Base-by-base conservation (phyloP, 441 rosid species). In the Pelargonium australe region DNA sequence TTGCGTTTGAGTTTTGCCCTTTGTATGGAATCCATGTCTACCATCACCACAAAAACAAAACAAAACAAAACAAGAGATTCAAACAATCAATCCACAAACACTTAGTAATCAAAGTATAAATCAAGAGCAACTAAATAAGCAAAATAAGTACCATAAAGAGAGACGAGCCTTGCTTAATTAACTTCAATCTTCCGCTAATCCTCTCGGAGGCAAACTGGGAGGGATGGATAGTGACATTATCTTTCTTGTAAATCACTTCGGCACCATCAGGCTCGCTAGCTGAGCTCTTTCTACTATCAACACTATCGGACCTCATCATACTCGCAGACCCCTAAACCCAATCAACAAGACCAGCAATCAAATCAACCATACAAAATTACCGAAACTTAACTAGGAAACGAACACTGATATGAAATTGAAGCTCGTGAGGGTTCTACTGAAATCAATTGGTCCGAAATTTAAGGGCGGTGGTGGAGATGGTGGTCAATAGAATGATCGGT, bases 11-110 rank as follows among this genome's bases (percentile, higher is more conserved):
- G 70, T 70, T 79, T 70, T 88, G 91, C 31, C 89, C 96, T 84
- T 89, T 88, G 82, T 86, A 90, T 1, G 99, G 99, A 81, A 77
- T 86, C 99, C 99, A 95, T 14, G 93, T 83, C 99, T 92, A 79
- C 66, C 10, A 17, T 58, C 63, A 76, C 61, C 8, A 62, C 40
- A 74, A 45, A 65, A 49, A 34, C 37, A 75, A 65, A 44, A 13
- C 6, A 0, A 31, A 31, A 31, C 37, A 31, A 31, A 31, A 31
- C 37, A 31, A 6, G 51, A 47, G 31, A 45, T 9, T 4, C 66
- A 51, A 49, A 9, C 47, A 14, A 12, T 34, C 66, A 43, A 17
- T 51, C 17, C 17, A 55, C 63, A 57, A 7, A 57, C 63, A 57
- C 28, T 6, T 1, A 0, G 12, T 17, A 57, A 4, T 9, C 63